Percentiles rank a stretch among this genome's conserved stretches.
These are phyloP conservation scores for Starmerella apicola DNA, from an alignment of 805 yeast species.

Conservation along the genomic window DNA sequence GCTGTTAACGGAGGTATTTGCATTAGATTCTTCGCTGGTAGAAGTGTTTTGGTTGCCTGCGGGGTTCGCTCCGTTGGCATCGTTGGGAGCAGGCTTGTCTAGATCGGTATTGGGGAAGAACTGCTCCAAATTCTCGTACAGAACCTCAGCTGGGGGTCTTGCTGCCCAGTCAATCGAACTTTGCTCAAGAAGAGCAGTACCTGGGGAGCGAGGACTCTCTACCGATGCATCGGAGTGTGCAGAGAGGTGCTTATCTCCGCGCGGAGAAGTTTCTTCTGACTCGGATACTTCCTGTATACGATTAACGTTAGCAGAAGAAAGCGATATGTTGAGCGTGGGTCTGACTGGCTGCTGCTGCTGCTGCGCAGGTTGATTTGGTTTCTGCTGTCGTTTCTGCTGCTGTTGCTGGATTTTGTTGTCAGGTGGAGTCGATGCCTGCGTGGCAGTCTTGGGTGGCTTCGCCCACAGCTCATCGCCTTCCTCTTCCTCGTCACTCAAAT, in stretches of 20 bases:
- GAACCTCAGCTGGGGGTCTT: conserved; percentile 90
- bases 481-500: conserved; percentile 31
- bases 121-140: conserved; percentile 79
- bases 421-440: not conserved
- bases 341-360: too few relatives aligned
- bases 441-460: conserved; percentile 27
- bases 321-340: conserved; percentile 4
- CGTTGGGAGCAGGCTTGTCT: conserved; percentile 59
- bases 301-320: not conserved
- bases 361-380: not conserved
- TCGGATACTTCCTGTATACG: conserved; percentile 4
- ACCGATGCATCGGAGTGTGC: conserved; percentile 8
- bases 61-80: conserved; percentile 28
- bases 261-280: conserved; percentile 2
- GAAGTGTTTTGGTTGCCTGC: too few relatives aligned
- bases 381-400: not conserved
- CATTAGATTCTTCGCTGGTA: too few relatives aligned
- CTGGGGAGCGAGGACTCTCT: conserved; percentile 12
- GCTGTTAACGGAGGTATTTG: too few relatives aligned
- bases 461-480: conserved; percentile 53
- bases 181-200: conserved; percentile 9
- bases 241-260: conserved; percentile 1
- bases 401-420: not conserved
- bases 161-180: conserved; percentile 43
- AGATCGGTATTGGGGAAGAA: conserved; percentile 88